Evolutionary conservation across 2,329 filamentous ascomycete species (phyloP).

Genomic region (Fusarium sp.): DNA sequence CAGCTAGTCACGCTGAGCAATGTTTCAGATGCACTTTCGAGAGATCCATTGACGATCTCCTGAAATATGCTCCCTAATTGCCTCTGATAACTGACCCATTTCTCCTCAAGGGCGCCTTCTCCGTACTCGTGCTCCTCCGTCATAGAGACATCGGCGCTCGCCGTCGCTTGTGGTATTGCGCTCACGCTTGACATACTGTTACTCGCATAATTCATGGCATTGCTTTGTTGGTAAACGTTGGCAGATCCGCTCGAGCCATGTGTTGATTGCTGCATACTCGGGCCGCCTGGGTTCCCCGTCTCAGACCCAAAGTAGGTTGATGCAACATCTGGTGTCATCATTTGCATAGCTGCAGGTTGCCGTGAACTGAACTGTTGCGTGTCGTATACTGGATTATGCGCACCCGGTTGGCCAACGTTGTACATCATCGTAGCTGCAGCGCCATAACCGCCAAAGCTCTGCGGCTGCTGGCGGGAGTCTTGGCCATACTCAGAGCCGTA

Average conservation of each 20-base stretch:
- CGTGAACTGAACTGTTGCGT: constrained; percentile 80
- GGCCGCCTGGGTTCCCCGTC: constrained; percentile 64
- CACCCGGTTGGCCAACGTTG: constrained; percentile 75
- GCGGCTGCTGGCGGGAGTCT: constrained; percentile 67
- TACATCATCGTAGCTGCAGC: constrained; percentile 79
- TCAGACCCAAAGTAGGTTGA: constrained; percentile 77
- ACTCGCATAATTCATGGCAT: constrained; percentile 65
- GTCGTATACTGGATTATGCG: constrained; percentile 79
- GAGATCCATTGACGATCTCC: constrained; percentile 69
- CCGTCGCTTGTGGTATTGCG: constrained; percentile 57
- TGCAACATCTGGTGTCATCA: constrained; percentile 65
- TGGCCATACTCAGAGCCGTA: constrained; percentile 77
- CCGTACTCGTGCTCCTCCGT: constrained; percentile 69
- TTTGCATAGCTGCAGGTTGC: constrained; percentile 82
- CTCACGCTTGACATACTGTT: constrained; percentile 62
- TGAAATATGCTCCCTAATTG: constrained; percentile 78
- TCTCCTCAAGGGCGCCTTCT: constrained; percentile 72
- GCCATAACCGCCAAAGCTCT: constrained; percentile 70
- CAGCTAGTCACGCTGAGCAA: constrained; percentile 67
- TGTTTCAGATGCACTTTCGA: constrained; percentile 65
- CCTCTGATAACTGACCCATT: constrained; percentile 74
- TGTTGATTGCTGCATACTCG: constrained; percentile 64
- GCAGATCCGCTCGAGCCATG: constrained; percentile 63
- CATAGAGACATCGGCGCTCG: constrained; percentile 61
- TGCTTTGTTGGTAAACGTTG: constrained; percentile 76